Evolutionary conservation across 495 filamentous ascomycete genomes (phyloP), one percentile per base, ranked within the genome.

Genomic region (Aspergillus wentii): DNA sequence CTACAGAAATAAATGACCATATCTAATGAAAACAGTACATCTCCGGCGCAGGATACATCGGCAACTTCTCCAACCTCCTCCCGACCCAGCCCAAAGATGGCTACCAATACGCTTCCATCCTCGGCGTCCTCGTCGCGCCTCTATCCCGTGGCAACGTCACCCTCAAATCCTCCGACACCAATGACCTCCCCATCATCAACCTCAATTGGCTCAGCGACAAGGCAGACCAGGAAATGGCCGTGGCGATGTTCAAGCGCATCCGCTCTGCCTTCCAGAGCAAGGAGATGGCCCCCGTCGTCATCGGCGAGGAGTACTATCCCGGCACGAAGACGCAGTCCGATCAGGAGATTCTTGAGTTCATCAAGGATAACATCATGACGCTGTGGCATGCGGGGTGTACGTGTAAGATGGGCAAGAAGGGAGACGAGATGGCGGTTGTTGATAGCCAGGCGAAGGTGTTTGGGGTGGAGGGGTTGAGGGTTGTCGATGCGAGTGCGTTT

Each of bases 401-500:
- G 5, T 75, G 72, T 56, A 63, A 61, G 40, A 82, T 83, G 76
- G 78, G 79, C 1, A 54, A 33, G 8, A 14, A 17, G 0, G 43
- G 41, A 16, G 78, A 83, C 46, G 11, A 46, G 0, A 70, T 61
- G 51, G 76, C 79, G 0, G 80, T 85, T 7, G 62, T 83, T 7
- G 80, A 83, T 44, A 43, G 54, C 0, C 49, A 62, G 8, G 71
- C 62, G 0, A 60, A 60, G 19, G 80, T 83, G 0, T 56, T 57
- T 38, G 78, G 78, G 0, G 72, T 79, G 0, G 37, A 60, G 1
- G 54, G 60, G 1, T 34, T 83, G 33, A 61, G 77, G 13, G 71
- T 82, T 10, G 76, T 83, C 3, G 79, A 83, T 64, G 73, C 71
- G 1, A 64, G 60, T 17, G 54, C 68, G 4, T 75, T 81, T 41